phyloP scores from a whole-genome alignment of 2,329 filamentous ascomycete genomes.

The Phoma herbarum region DNA sequence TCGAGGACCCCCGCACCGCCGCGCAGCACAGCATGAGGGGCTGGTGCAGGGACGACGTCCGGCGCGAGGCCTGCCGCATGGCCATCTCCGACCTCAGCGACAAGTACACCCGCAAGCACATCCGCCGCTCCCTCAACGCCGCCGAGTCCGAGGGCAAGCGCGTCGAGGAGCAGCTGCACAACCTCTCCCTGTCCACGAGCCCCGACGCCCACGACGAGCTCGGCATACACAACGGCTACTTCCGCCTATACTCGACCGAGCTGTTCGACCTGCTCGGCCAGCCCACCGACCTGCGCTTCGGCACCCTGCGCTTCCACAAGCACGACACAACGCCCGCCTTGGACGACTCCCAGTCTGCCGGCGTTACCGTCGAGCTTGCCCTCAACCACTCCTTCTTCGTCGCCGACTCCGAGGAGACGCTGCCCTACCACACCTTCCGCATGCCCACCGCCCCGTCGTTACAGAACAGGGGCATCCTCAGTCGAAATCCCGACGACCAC shows the following conservation, averaged over 20 bases:
- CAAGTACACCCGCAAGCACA: slow-evolving; percentile 45
- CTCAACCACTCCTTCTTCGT: slow-evolving; percentile 47
- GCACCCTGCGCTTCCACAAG: slow-evolving; percentile 48
- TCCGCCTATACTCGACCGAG: slow-evolving; percentile 48
- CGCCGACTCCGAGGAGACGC: slow-evolving; percentile 47
- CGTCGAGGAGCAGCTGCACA: slow-evolving; percentile 44
- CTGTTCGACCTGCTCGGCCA: slow-evolving; percentile 48
- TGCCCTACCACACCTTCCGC: slow-evolving; percentile 48
- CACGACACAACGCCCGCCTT: slow-evolving; percentile 12
- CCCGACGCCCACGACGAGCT: slow-evolving; percentile 26
- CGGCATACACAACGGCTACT: slow-evolving; percentile 46
- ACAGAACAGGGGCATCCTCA: slow-evolving; percentile 47
- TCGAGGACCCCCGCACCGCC: slow-evolving; percentile 18
- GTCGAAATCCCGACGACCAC: slow-evolving; percentile 40
- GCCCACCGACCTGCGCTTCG: slow-evolving; percentile 47
- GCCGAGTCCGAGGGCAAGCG: slow-evolving; percentile 44
- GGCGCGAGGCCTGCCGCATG: slow-evolving; percentile 44
- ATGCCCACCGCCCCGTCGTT: slow-evolving; percentile 43
- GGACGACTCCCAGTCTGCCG: slow-evolving; percentile 12
- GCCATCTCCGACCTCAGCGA: slow-evolving; percentile 45
- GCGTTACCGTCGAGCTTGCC: slow-evolving; percentile 44
- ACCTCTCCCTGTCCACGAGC: slow-evolving; percentile 17
- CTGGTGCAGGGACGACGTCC: slow-evolving; percentile 30
- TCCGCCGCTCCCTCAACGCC: slow-evolving; percentile 39
- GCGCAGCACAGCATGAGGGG: slow-evolving; percentile 1